These are phyloP conservation scores for Rutstroemia sp. DNA, from an alignment of 2,329 filamentous ascomycete species.

Conservation along the genomic window DNA sequence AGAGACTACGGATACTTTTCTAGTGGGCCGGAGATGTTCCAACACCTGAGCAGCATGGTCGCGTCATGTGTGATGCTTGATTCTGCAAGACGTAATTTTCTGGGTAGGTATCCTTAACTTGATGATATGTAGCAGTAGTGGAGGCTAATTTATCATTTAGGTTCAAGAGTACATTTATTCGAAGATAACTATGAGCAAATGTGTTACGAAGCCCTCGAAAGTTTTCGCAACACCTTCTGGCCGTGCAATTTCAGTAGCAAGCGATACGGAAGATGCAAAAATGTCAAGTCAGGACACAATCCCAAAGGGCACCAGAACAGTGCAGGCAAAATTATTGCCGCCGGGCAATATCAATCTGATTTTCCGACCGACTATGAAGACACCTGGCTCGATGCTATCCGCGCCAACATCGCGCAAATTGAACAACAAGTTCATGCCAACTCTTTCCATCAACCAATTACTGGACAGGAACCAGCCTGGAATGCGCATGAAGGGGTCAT, in stretches of 20 bases:
- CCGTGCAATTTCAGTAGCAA: slow-evolving; percentile 36
- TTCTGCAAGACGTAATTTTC: slow-evolving; percentile 27
- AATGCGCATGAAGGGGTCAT: slow-evolving; percentile 25
- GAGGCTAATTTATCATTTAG: not conserved
- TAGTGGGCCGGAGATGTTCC: slow-evolving; percentile 32
- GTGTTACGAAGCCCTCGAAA: slow-evolving; percentile 28
- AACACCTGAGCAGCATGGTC: slow-evolving; percentile 39
- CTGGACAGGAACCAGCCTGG: slow-evolving; percentile 18
- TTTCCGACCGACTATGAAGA: slow-evolving; percentile 29
- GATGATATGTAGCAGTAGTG: not conserved
- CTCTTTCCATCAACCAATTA: not conserved
- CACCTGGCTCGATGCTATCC: slow-evolving; percentile 19
- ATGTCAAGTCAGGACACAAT: slow-evolving; percentile 31
- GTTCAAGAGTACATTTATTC: not conserved
- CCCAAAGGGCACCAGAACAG: slow-evolving; percentile 38
- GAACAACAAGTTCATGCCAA: slow-evolving; percentile 15
- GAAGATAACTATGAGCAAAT: slow-evolving; percentile 1
- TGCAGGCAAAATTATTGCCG: slow-evolving; percentile 36
- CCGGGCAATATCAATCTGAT: slow-evolving; percentile 34
- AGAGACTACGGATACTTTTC: slow-evolving; percentile 26
- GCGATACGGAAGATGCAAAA: slow-evolving; percentile 29
- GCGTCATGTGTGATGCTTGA: slow-evolving; percentile 45
- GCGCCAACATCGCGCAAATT: slow-evolving; percentile 6
- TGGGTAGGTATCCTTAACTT: not conserved
- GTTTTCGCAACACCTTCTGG: slow-evolving; percentile 39